These are phyloP conservation scores for Favolaschia claudopus DNA, from an alignment of 768 basidiomycete genomes.

Conservation along the genomic window DNA sequence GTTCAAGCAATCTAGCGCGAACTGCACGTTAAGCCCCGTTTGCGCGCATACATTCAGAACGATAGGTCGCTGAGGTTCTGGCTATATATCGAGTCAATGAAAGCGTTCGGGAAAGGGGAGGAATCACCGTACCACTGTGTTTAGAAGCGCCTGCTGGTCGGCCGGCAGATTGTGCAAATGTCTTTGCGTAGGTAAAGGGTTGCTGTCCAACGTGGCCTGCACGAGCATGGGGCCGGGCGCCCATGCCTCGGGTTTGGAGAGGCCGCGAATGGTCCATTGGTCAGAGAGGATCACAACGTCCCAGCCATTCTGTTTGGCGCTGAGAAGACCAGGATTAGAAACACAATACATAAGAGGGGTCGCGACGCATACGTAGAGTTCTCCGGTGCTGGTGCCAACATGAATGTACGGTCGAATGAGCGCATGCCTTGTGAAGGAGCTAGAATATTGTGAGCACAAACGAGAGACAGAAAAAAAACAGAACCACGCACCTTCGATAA, in stretches of 20 bases:
- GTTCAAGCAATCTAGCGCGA: conserved; percentile 83
- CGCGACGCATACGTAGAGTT: conserved; percentile 68
- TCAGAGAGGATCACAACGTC: conserved; percentile 91
- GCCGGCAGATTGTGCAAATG: conserved; percentile 42
- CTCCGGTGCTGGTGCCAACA: conserved; percentile 81
- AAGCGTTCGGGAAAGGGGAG: conserved; percentile 22
- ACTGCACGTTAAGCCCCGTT: conserved; percentile 83
- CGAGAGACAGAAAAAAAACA: neutral
- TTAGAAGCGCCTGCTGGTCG: conserved; percentile 59
- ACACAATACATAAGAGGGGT: conserved; percentile 16
- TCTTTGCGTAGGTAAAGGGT: conserved; percentile 33
- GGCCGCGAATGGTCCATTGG: conserved; percentile 82
- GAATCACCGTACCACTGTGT: conserved; percentile 60
- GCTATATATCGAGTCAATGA: conserved; percentile 45
- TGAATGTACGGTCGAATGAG: conserved; percentile 93
- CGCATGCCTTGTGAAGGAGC: conserved; percentile 80
- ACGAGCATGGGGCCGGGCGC: conserved; percentile 76
- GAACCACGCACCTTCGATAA: conserved; percentile 81
- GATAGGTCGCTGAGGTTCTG: conserved; percentile 72
- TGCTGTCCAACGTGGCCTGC: conserved; percentile 51
- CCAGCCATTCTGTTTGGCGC: conserved; percentile 88
- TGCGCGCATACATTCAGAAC: conserved; percentile 74
- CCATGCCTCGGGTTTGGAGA: conserved; percentile 86
- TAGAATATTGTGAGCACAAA: conserved; percentile 32
- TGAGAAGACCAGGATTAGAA: conserved; percentile 31